Conservation (phyloP, 805 yeast genomes). For the Metschnikowia hibisci region DNA sequence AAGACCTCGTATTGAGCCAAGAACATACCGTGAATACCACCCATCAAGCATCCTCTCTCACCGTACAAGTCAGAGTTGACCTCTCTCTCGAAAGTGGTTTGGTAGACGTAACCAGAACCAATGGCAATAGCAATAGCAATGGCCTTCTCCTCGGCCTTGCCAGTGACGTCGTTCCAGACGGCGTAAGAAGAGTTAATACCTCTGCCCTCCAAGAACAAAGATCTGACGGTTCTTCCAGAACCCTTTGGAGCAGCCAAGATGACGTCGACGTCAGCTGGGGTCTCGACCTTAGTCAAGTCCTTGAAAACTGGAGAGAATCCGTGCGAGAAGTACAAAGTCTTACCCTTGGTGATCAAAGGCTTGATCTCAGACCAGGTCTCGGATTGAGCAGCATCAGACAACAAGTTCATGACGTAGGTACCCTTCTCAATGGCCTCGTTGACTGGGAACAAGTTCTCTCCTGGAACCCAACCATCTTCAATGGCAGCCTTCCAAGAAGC, state of each 20-base stretch:
- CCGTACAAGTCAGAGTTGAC: slow-evolving; percentile 99
- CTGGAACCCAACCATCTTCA: slow-evolving; percentile 99
- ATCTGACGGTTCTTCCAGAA: slow-evolving; percentile 99
- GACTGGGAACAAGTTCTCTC: slow-evolving; percentile 94
- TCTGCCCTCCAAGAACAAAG: slow-evolving; percentile 99
- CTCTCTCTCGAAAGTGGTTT: slow-evolving; percentile 98
- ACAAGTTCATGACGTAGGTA: slow-evolving; percentile 93
- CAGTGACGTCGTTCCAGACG: slow-evolving; percentile 98
- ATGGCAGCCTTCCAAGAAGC: slow-evolving; percentile 99
- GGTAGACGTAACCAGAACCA: slow-evolving; percentile 99
- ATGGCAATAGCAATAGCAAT: slow-evolving; percentile 98
- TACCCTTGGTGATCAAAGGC: slow-evolving; percentile 93
- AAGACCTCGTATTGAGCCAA: slow-evolving; percentile 99
- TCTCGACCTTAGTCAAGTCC: slow-evolving; percentile 92
- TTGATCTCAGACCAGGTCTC: slow-evolving; percentile 90
- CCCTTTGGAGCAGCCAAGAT: slow-evolving; percentile 99
- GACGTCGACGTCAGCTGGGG: slow-evolving; percentile 93
- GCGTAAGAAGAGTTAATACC: slow-evolving; percentile 99
- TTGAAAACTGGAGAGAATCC: slow-evolving; percentile 99
- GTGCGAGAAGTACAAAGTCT: slow-evolving; percentile 98
- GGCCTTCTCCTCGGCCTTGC: slow-evolving; percentile 99
- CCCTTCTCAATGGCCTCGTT: slow-evolving; percentile 90
- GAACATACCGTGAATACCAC: slow-evolving; percentile 99
- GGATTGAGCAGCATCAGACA: slow-evolving; percentile 99
- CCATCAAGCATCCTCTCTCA: slow-evolving; percentile 99